A percentile compares a stretch with the other conserved stretches of the same genome.
Conservation (phyloP, 2,329 filamentous ascomycete genomes). For the Paramyrothecium roridum region DNA sequence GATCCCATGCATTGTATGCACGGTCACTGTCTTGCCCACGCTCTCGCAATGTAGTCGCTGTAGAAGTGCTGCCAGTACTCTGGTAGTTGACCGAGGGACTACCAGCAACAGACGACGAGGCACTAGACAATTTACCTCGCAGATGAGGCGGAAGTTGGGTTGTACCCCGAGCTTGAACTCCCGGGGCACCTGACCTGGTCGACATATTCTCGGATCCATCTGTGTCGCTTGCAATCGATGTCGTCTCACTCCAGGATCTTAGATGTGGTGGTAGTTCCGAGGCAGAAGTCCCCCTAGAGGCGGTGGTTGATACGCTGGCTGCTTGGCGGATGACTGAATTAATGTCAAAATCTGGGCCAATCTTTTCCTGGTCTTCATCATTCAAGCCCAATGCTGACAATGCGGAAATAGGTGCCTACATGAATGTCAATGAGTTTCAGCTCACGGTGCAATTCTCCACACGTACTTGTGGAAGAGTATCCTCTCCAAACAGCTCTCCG, state of each 20-base stretch:
- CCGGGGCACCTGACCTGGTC: not conserved
- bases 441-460: not conserved
- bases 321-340: too few relatives aligned
- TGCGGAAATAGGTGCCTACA: too few relatives aligned
- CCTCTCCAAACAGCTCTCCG: not conserved
- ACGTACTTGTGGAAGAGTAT: not conserved
- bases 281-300: too few relatives aligned
- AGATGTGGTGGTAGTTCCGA: too few relatives aligned
- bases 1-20: constrained; percentile 28
- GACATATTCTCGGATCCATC: not conserved
- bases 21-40: constrained; percentile 6
- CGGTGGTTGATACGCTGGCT: too few relatives aligned
- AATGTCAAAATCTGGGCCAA: too few relatives aligned
- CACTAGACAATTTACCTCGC: not conserved
- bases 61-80: constrained; percentile 18
- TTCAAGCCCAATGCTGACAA: too few relatives aligned
- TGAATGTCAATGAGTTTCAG: too few relatives aligned
- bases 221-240: too few relatives aligned
- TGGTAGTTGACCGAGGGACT: not conserved
- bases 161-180: not conserved
- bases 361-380: too few relatives aligned
- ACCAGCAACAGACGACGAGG: not conserved
- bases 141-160: constrained; percentile 3
- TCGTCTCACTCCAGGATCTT: too few relatives aligned
- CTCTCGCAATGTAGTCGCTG: constrained; percentile 23